Evolutionary conservation across 108 stramenopile species (phyloP), one percentile per base, ranked within the genome.

Genomic region (Bacterosira constricta): DNA sequence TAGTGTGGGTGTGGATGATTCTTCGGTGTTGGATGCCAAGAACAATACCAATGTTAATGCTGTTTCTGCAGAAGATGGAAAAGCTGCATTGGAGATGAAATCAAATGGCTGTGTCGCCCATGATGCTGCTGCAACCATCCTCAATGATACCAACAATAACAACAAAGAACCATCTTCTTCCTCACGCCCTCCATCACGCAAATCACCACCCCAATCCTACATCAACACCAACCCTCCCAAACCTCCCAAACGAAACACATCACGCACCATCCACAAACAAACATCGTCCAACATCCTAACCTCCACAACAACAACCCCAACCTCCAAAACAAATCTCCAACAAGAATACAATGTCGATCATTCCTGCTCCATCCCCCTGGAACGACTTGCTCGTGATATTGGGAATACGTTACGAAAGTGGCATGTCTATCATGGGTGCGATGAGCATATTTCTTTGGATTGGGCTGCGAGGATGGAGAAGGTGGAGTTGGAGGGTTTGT

Each of bases 281-380:
- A 58, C 39, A 6, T 30, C n/a, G n/a, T n/a, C n/a, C n/a, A n/a
- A n/a, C n/a, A n/a, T n/a, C n/a, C n/a, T n/a, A n/a, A n/a, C n/a
- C n/a, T n/a, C 35, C 27, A 55, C 3, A n/a, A 17, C 42, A 42
- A 38, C 75, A 23, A 47, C 36, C 36, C 3, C 53, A 18, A 59
- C 77, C 10, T 42, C 77, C 20, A 17, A n/a, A n/a, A n/a, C n/a
- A n/a, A n/a, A 29, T 5, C 45, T 80, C 15, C 69, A 61, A 18
- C 39, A 46, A 54, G 93, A 95, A 69, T 91, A 92, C 75, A 92
- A 95, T 55, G 90, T 88, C 8, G 93, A 95, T 70, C 89, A 92
- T 68, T 92, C 90, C 1, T 92, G 88, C 46, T 90, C 89, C 0
- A 95, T 91, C 7, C 83, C 93, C 7, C 37, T 95, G 20, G 93